phyloP scores from a whole-genome alignment of 371 early-diverging fungal species.

The Zychaea mexicana region DNA sequence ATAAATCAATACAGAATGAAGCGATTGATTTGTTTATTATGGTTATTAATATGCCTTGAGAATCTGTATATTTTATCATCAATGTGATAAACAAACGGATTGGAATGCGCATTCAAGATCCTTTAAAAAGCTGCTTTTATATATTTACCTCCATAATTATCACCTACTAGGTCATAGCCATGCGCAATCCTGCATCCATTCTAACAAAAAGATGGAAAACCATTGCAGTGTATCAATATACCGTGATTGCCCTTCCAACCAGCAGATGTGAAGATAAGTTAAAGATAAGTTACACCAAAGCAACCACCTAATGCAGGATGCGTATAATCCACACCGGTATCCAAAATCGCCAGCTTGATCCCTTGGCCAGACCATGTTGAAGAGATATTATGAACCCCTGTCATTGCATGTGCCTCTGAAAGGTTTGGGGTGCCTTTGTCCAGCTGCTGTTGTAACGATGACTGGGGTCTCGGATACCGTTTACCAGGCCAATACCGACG shows the following conservation, averaged over 20 bases:
- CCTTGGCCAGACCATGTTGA: constrained; percentile 15
- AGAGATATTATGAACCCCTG: constrained; percentile 20
- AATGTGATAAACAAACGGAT: not conserved
- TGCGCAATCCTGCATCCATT: constrained; percentile 57
- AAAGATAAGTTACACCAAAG: constrained; percentile 44
- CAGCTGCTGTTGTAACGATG: not conserved
- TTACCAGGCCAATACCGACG: constrained; percentile 25
- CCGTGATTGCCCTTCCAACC: no score
- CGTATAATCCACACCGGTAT: constrained; percentile 60
- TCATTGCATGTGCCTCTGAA: constrained; percentile 14
- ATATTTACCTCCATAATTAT: constrained; percentile 25
- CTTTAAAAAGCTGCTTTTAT: not conserved
- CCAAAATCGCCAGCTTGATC: constrained; percentile 18
- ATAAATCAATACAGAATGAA: not conserved
- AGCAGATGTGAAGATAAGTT: not conserved
- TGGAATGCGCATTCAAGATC: no score
- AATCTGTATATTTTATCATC: no score
- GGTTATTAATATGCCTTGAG: no score
- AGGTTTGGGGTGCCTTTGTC: constrained; percentile 15
- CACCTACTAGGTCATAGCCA: constrained; percentile 70
- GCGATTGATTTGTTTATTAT: not conserved
- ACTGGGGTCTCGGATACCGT: constrained; percentile 14
- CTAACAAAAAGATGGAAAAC: no score
- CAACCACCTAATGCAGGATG: constrained; percentile 76
- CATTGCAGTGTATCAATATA: no score